These are phyloP conservation scores for Ophiostoma sp. DNA, from an alignment of 2,329 filamentous ascomycete genomes.

Conservation along the genomic window DNA sequence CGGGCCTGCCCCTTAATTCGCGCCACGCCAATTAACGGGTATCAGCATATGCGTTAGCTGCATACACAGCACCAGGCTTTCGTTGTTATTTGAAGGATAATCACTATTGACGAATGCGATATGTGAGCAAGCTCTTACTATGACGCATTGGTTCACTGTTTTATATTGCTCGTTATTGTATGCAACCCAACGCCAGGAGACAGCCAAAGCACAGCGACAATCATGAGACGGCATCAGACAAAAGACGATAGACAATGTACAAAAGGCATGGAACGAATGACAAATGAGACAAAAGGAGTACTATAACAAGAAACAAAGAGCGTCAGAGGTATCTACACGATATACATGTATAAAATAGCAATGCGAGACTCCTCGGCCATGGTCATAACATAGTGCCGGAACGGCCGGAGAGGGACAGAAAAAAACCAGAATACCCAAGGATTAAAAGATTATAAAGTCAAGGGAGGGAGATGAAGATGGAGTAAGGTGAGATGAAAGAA, in stretches of 20 bases:
- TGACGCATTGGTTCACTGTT: neutral
- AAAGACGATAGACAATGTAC: neutral
- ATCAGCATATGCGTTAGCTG: neutral
- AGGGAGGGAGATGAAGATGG: neutral
- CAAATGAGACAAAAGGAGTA: neutral
- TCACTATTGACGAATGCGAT: too few species aligned
- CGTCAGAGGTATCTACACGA: neutral
- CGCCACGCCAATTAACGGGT: conserved; percentile 6
- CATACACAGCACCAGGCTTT: neutral
- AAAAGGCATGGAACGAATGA: neutral
- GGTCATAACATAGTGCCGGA: neutral
- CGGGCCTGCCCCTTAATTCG: conserved; percentile 18
- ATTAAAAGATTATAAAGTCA: neutral
- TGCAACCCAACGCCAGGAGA: neutral
- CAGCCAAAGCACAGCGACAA: neutral
- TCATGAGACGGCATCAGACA: neutral
- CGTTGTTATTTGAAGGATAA: too few species aligned
- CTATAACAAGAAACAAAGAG: neutral
- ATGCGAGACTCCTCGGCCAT: neutral
- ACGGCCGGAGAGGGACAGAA: too few species aligned
- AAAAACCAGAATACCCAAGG: neutral
- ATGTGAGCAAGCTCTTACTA: too few species aligned
- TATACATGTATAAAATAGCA: neutral
- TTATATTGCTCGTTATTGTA: neutral
- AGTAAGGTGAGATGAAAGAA: neutral